These are phyloP conservation scores for Fusarium sp. DNA, from an alignment of 2,329 filamentous ascomycete genomes.

Conservation along the genomic window DNA sequence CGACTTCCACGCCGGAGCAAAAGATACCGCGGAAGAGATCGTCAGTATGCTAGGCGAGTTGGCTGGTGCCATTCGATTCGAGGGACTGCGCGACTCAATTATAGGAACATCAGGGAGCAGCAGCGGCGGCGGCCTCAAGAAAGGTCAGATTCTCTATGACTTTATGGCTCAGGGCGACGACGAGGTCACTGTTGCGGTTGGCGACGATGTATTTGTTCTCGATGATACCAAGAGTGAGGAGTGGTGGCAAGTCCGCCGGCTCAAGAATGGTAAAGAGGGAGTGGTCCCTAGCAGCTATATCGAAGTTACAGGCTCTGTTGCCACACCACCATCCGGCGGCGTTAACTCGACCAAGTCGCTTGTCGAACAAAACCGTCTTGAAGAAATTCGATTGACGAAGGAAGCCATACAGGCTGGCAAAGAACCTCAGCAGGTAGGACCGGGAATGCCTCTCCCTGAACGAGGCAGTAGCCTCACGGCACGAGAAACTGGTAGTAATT, in stretches of 20 bases:
- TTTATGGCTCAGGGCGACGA: slow-evolving; percentile 97
- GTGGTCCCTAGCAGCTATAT: slow-evolving; percentile 98
- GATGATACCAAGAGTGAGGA: slow-evolving; percentile 95
- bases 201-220: slow-evolving; percentile 89
- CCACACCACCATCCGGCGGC: slow-evolving; percentile 62
- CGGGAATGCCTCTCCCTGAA: slow-evolving; percentile 79
- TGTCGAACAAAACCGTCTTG: slow-evolving; percentile 80
- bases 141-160: slow-evolving; percentile 89
- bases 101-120: slow-evolving; percentile 75
- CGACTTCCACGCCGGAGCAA: slow-evolving; percentile 96
- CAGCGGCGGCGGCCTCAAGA: slow-evolving; percentile 66
- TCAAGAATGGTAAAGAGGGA: slow-evolving; percentile 94
- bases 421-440: slow-evolving; percentile 75
- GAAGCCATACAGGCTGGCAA: slow-evolving; percentile 77
- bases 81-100: slow-evolving; percentile 85
- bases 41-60: slow-evolving; percentile 89
- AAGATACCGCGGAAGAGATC: slow-evolving; percentile 96
- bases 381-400: slow-evolving; percentile 86
- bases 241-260: slow-evolving; percentile 94
- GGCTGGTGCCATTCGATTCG: slow-evolving; percentile 85
- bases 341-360: slow-evolving; percentile 68
- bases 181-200: slow-evolving; percentile 90
- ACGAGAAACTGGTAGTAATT: slow-evolving; percentile 74
- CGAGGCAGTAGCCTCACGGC: slow-evolving; percentile 82
- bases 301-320: slow-evolving; percentile 80